Conservation (phyloP, 192 early-diverging fungal species). For the Phycomyces nitens region DNA sequence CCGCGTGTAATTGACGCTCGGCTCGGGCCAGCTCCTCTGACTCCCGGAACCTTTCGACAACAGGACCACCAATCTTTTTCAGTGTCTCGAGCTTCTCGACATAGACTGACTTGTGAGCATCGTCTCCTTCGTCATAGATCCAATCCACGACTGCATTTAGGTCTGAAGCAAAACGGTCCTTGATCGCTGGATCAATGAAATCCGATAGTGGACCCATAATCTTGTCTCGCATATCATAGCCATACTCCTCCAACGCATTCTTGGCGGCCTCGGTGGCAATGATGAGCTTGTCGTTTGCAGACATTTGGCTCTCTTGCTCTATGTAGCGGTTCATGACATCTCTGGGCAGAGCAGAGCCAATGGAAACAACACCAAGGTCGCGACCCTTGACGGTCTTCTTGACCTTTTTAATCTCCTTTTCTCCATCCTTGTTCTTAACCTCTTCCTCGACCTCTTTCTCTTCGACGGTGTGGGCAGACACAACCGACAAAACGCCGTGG, state of each 20-base stretch:
- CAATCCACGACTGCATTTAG: slow-evolving; percentile 87
- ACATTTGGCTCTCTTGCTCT: slow-evolving; percentile 84
- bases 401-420: slow-evolving; percentile 68
- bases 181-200: slow-evolving; percentile 69
- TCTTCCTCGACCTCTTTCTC: slow-evolving; percentile 81
- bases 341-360: slow-evolving; percentile 56
- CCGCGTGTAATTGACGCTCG: slow-evolving; percentile 73
- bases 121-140: slow-evolving; percentile 96
- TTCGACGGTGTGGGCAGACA: slow-evolving; percentile 82
- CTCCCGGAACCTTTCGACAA: slow-evolving; percentile 77
- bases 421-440: slow-evolving; percentile 56
- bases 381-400: slow-evolving; percentile 88
- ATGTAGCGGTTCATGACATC: slow-evolving; percentile 57
- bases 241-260: slow-evolving; percentile 97
- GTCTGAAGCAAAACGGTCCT: slow-evolving; percentile 61
- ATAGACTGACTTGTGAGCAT: slow-evolving; percentile 85
- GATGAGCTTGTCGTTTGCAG: slow-evolving; percentile 78
- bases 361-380: slow-evolving; percentile 67
- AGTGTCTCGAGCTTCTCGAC: slow-evolving; percentile 74
- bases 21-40: slow-evolving; percentile 81
- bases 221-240: slow-evolving; percentile 91
- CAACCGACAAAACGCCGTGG: slow-evolving; percentile 76
- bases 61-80: slow-evolving; percentile 76
- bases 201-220: slow-evolving; percentile 65
- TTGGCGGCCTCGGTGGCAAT: slow-evolving; percentile 88